Evolutionary conservation across 805 yeast genomes (phyloP).

Genomic region (Pichia sporocuriosa): DNA sequence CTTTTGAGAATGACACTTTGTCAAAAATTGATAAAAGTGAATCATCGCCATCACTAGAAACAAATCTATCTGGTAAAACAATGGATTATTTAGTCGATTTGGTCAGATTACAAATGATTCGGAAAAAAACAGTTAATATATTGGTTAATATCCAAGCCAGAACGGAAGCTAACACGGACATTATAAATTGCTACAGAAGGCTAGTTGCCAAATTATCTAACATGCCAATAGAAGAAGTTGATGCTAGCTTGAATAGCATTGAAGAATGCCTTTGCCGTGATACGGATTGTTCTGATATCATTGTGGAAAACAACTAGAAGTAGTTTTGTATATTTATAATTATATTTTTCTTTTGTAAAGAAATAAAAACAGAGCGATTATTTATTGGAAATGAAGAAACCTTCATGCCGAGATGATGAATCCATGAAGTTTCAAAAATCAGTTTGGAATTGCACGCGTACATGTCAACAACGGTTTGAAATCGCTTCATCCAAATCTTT

Average conservation of each 20-base stretch:
- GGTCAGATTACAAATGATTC: constrained; percentile 45
- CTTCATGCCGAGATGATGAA: too few species aligned
- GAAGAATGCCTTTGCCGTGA: constrained; percentile 23
- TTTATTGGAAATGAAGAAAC: too few species aligned
- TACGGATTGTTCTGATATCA: too few species aligned
- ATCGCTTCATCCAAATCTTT: too few species aligned
- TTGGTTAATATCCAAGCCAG: constrained; percentile 30
- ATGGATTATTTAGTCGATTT: constrained; percentile 33
- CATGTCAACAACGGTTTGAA: too few species aligned
- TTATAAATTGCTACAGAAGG: constrained; percentile 60
- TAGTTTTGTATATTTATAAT: too few species aligned
- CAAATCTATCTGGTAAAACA: neutral
- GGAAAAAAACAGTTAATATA: constrained; percentile 49
- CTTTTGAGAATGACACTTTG: constrained; percentile 27
- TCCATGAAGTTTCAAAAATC: too few species aligned
- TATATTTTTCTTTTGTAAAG: too few species aligned
- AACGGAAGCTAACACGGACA: constrained; percentile 41
- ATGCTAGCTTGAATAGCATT: constrained; percentile 58
- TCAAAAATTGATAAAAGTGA: constrained; percentile 17
- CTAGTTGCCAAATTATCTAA: constrained; percentile 66
- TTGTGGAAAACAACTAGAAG: too few species aligned
- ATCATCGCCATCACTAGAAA: constrained; percentile 17
- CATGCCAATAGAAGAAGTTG: constrained; percentile 60
- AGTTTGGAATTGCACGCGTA: too few species aligned
- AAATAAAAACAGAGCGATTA: too few species aligned